A percentile compares a stretch with the other conserved stretches of the same genome.
Conservation (phyloP, 768 basidiomycete species). For the Russula abietina region DNA sequence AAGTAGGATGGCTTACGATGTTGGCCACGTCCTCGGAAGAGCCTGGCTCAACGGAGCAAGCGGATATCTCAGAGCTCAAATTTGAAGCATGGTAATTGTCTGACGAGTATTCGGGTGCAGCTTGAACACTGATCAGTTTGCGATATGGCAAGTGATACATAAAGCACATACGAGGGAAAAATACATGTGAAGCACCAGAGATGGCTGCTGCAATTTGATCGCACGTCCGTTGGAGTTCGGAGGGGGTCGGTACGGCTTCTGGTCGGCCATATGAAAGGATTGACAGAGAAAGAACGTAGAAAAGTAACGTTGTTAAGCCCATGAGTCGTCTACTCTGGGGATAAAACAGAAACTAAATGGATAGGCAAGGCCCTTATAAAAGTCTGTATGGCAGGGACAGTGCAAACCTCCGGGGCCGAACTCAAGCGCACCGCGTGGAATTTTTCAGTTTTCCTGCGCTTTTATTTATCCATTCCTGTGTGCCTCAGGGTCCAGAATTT, state of each 20-base stretch:
- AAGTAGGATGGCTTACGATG: neutral
- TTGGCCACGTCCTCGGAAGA: neutral
- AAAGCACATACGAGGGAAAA: neutral
- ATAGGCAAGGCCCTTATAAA: too few relatives aligned
- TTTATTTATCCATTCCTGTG: too few relatives aligned
- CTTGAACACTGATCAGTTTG: neutral
- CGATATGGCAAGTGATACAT: neutral
- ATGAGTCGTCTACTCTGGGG: too few relatives aligned
- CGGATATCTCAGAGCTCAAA: neutral
- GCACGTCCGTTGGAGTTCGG: neutral
- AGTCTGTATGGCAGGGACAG: too few relatives aligned
- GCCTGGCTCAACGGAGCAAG: slow-evolving; percentile 24
- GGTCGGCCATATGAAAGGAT: neutral
- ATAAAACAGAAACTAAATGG: too few relatives aligned
- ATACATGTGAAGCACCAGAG: slow-evolving; percentile 1
- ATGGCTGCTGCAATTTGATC: neutral
- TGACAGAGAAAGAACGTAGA: neutral
- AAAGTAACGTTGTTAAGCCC: neutral
- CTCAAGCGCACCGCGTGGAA: too few relatives aligned
- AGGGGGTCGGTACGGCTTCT: neutral
- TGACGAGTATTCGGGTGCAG: neutral
- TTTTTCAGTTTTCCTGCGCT: too few relatives aligned
- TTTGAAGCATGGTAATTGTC: slow-evolving; percentile 12
- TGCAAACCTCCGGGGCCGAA: too few relatives aligned
- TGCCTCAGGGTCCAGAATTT: too few relatives aligned